A percentile compares a stretch with the other conserved stretches of the same genome.
Evolutionary conservation across 345 rosid species (phyloP).

Genomic region (Orychophragmus violaceus): DNA sequence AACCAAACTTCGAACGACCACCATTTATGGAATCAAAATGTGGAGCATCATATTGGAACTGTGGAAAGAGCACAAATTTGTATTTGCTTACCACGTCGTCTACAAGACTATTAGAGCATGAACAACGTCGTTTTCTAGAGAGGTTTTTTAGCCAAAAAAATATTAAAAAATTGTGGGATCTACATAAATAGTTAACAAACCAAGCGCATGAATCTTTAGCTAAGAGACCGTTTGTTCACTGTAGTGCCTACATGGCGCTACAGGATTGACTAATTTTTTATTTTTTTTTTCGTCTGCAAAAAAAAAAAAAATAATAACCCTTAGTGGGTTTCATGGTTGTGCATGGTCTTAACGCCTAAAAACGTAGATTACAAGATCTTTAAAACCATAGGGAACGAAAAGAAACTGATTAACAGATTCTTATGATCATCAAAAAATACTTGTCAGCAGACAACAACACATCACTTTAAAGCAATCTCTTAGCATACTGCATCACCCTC

Average conservation of each 20-base stretch:
- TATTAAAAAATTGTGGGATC: too few relatives aligned
- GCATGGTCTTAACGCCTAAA: not conserved
- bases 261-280: too few relatives aligned
- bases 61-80: not conserved
- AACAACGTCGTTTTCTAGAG: too few relatives aligned
- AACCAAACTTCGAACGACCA: conserved; percentile 11
- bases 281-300: too few relatives aligned
- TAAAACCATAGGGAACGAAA: not conserved
- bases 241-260: too few relatives aligned
- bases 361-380: not conserved
- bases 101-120: not conserved
- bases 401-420: not conserved
- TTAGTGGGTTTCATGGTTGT: too few relatives aligned
- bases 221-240: too few relatives aligned
- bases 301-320: too few relatives aligned
- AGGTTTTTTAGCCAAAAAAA: too few relatives aligned
- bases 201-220: too few relatives aligned
- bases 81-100: not conserved
- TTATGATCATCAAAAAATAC: not conserved
- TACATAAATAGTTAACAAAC: too few relatives aligned
- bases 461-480: not conserved
- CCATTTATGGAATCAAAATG: not conserved
- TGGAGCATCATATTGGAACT: not conserved
- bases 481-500: not conserved
- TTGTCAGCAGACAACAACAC: not conserved